Conservation (phyloP, 495 filamentous ascomycete species). For the Lepidopterella palustris region DNA sequence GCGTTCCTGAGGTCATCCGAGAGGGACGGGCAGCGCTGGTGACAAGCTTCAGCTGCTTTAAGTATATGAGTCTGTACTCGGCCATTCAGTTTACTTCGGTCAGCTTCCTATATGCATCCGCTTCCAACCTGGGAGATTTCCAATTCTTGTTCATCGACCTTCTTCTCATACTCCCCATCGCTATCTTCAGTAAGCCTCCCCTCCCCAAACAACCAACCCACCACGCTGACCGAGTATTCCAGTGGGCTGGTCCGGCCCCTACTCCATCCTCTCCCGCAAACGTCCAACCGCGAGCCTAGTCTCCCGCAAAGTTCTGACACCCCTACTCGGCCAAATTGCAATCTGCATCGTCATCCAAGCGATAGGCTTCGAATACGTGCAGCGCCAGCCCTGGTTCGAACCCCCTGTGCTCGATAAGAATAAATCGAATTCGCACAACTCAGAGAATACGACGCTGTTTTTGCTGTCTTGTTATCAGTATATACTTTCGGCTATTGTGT, state of each 20-base stretch:
- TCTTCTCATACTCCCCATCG: conserved; percentile 86
- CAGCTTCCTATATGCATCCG: conserved; percentile 93
- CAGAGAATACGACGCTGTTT: conserved; percentile 86
- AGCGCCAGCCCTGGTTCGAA: conserved; percentile 75
- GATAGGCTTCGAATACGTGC: conserved; percentile 63
- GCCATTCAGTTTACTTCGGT: conserved; percentile 99
- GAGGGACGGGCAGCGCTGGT: conserved; percentile 93
- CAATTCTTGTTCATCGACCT: conserved; percentile 98
- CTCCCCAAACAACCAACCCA: neutral
- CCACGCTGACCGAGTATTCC: conserved; percentile 22
- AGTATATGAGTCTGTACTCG: conserved; percentile 98
- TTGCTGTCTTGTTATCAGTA: conserved; percentile 91
- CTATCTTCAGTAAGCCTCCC: conserved; percentile 62
- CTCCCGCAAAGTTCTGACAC: conserved; percentile 84
- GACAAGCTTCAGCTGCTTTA: conserved; percentile 99
- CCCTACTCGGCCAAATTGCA: conserved; percentile 82
- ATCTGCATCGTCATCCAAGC: conserved; percentile 75
- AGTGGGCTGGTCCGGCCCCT: conserved; percentile 88
- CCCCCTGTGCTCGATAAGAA: conserved; percentile 68
- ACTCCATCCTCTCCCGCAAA: conserved; percentile 70
- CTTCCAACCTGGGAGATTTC: conserved; percentile 94
- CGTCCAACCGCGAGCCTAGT: conserved; percentile 89
- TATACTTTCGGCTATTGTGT: conserved; percentile 76
- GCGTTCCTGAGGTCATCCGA: conserved; percentile 86
- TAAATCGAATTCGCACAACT: conserved; percentile 78